Base-by-base conservation (phyloP, 371 early-diverging fungal genomes). In the Phascolomyces articulosus region DNA sequence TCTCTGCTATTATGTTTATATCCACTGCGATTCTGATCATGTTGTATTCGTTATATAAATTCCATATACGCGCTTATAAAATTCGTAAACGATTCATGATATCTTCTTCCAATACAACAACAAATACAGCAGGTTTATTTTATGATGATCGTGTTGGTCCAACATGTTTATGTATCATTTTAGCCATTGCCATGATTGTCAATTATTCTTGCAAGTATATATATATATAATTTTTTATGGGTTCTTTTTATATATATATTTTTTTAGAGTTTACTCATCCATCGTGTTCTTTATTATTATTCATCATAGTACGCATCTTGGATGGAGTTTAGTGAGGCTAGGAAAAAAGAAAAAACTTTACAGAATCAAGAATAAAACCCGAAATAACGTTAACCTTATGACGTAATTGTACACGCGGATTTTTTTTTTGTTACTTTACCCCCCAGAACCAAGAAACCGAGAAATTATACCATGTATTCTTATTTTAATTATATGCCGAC, bases 181-280 rank as follows among this genome's bases (percentile, higher is more conserved):
- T 84, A 23, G 54, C 80, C n/a, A 66, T 66, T 63, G 95, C 93
- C 16, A 86, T 96, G 69, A 72, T 89, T 41, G 73, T 91, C 66
- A 95, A 95, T 80, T 90, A 95, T 66, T 92, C 90, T 69, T 86
- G 93, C 70, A 93, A 91, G 84, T 93, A 9, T 23, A 18, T 51
- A 51, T 51, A 51, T 20, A 18, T 47, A 20, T n/a, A n/a, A n/a
- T n/a, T n/a, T n/a, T n/a, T n/a, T n/a, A n/a, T n/a, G n/a, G n/a
- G n/a, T n/a, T n/a, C 20, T 47, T 47, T 20, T 13, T 18, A 47
- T 18, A 47, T 18, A 8, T 18, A 47, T 47, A 20, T 18, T 47
- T 47, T 47, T 47, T 38, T 38, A 38, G 38, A 38, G 38, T 38
- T n/a, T n/a, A n/a, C n/a, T n/a, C n/a, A n/a, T n/a, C n/a, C n/a